These are phyloP conservation scores for Dictyostelium firmibasis DNA, from an alignment of 78 protist species.

Conservation along the genomic window DNA sequence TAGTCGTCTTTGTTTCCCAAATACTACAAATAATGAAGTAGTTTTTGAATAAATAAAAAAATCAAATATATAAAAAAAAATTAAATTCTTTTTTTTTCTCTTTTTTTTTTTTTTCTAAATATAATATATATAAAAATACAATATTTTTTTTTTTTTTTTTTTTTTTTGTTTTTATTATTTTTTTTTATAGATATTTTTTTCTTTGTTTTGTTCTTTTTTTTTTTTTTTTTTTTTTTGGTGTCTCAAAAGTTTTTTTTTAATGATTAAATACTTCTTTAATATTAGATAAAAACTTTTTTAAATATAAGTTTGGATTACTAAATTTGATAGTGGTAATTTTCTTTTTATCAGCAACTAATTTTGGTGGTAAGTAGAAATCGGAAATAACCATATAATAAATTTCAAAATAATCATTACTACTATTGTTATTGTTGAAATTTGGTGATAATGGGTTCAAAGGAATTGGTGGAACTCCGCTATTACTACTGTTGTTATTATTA, in stretches of 20 bases:
- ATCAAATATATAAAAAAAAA: background rate
- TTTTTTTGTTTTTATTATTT: background rate
- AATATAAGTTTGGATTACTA: background rate
- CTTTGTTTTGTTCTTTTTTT: background rate
- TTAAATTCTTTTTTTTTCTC: background rate
- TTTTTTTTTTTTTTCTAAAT: background rate
- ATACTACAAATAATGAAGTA: background rate
- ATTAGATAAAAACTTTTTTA: conserved; percentile 7
- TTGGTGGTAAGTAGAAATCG: background rate
- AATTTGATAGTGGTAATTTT: background rate
- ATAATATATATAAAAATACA: background rate
- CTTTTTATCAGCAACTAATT: background rate
- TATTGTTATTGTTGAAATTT: background rate
- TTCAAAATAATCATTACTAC: background rate
- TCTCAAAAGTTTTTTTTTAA: background rate
- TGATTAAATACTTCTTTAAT: conserved; percentile 14
- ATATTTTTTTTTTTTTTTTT: background rate
- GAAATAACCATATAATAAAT: conserved; percentile 34
- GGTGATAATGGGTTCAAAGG: background rate
- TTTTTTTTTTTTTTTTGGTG: background rate
- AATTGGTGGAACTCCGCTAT: background rate
- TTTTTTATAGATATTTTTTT: background rate
- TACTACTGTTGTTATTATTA: background rate
- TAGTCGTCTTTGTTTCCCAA: background rate
- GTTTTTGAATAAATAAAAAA: background rate